Evolutionary conservation across 2,329 filamentous ascomycete genomes (phyloP).

Genomic region (Ceratocystis smalleyi): DNA sequence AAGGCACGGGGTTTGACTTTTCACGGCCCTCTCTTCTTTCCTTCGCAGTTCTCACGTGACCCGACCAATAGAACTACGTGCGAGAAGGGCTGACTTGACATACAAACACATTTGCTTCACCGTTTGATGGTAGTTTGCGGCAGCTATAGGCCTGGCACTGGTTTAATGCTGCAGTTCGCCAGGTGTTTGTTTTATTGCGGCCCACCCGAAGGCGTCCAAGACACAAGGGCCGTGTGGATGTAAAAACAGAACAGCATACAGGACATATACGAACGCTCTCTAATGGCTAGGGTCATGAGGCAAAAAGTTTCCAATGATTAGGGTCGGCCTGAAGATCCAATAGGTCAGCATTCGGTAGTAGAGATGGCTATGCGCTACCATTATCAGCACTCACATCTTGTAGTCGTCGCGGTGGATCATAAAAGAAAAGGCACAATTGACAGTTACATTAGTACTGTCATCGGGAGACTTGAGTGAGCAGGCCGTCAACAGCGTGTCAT

Average conservation of each 20-base stretch:
- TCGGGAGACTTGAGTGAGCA: conserved; percentile 78
- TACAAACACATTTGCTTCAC: background rate
- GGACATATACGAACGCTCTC: background rate
- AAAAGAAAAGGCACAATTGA: conserved; percentile 95
- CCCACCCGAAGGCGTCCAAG: background rate
- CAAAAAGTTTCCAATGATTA: conserved; percentile 94
- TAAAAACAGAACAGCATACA: background rate
- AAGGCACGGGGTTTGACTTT: background rate
- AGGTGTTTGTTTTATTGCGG: background rate
- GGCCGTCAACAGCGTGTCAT: conserved; percentile 89
- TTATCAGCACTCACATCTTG: conserved; percentile 59
- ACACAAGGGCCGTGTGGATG: background rate
- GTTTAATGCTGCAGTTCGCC: background rate
- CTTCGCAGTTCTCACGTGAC: background rate
- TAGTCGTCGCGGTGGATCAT: conserved; percentile 88
- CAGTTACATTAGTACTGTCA: conserved; percentile 50
- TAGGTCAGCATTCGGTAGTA: background rate
- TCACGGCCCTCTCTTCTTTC: background rate
- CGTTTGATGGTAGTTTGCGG: background rate
- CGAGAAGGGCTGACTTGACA: background rate
- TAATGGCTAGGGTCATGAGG: conserved; percentile 51
- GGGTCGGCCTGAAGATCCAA: conserved; percentile 49
- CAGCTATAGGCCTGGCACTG: background rate
- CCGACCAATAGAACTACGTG: background rate
- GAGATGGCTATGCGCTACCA: background rate